Evolutionary conservation across 2,329 filamentous ascomycete genomes (phyloP), one percentile per base, ranked within the genome.

Genomic region (Periconia sp.): DNA sequence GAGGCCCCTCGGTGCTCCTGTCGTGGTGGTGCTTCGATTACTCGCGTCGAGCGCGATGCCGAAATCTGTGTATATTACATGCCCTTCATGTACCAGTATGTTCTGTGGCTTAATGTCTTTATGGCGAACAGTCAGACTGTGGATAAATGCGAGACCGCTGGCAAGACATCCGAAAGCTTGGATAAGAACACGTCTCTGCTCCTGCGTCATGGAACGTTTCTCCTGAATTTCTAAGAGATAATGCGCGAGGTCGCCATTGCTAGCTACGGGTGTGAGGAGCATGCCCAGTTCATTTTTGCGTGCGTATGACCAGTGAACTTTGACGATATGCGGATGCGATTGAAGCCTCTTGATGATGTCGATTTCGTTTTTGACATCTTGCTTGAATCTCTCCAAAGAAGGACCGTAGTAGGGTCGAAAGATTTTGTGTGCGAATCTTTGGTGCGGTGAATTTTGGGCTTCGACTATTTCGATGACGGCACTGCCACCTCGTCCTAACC

Each of bases 91-190:
- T 10, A 66, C 37, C 5, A 64, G 49, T 6, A 64, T 64, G 35
- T 65, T 64, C 14, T 47, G 44, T 1, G 62, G 63, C 37, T 67
- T 65, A n/a, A 64, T 56, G 19, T 66, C 63, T 40, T 59, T 58
- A 42, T 66, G 61, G 3, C 61, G 50, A 13, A 66, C 55, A 5
- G 19, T 57, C 8, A 52, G 48, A 1, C 51, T 30, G 23, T 66
- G 61, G 40, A 64, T 59, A 31, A 62, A 63, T 1, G 56, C 52
- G 14, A 66, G 50, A 1, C 56, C 59, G 45, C 37, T 45, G 2
- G 59, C 50, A 3, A 63, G 52, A 48, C 60, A 66, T 1, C 63
- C 60, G 40, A 60, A 63, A 6, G 54, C 54, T 7, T 35, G 9
- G 13, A 18, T 15, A 14, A 45, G 40, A 1, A 53, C 33, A 11